Conservation (phyloP, 1,284 basidiomycete genomes). For the Pyrrhoderma noxium region DNA sequence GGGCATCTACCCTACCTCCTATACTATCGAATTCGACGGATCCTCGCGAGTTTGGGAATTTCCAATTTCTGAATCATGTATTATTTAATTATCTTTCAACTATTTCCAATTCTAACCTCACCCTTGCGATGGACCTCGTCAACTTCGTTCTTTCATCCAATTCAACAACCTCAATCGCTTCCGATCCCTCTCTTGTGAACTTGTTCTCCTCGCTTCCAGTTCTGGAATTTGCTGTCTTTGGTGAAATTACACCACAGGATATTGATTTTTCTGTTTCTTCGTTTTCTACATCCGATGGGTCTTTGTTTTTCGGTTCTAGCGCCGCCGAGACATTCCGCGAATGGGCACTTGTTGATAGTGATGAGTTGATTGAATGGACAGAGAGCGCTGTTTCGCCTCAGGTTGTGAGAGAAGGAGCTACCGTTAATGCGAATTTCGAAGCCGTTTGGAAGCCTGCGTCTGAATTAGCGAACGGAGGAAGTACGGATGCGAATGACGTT, state of each 20-base stretch:
- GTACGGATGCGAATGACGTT: slow-evolving; percentile 19
- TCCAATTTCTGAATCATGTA: slow-evolving; percentile 48
- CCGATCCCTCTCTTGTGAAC: slow-evolving; percentile 34
- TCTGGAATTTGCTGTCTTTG: slow-evolving; percentile 57
- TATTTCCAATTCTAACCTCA: slow-evolving; percentile 38
- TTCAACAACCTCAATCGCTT: slow-evolving; percentile 36
- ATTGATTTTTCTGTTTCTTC: slow-evolving; percentile 42
- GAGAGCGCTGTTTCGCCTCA: slow-evolving; percentile 41
- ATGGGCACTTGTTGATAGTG: slow-evolving; percentile 43
- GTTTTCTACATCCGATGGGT: slow-evolving; percentile 41
- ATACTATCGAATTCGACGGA: slow-evolving; percentile 33
- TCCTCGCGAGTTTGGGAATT: slow-evolving; percentile 48
- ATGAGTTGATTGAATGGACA: slow-evolving; percentile 41
- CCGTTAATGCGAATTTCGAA: slow-evolving; percentile 39
- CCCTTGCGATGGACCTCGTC: slow-evolving; percentile 41
- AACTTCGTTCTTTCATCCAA: slow-evolving; percentile 35
- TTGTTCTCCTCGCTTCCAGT: slow-evolving; percentile 41
- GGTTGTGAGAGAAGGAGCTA: slow-evolving; percentile 42
- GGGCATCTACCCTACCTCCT: slow-evolving; percentile 25
- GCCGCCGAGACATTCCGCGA: slow-evolving; percentile 40
- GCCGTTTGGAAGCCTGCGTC: slow-evolving; percentile 44
- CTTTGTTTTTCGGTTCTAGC: slow-evolving; percentile 53
- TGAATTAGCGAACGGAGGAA: slow-evolving; percentile 31
- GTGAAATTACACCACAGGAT: slow-evolving; percentile 42
- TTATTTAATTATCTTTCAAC: slow-evolving; percentile 49